phyloP scores from a whole-genome alignment of 352 stramenopile genomes.

The Phytophthora pseudosyringae region DNA sequence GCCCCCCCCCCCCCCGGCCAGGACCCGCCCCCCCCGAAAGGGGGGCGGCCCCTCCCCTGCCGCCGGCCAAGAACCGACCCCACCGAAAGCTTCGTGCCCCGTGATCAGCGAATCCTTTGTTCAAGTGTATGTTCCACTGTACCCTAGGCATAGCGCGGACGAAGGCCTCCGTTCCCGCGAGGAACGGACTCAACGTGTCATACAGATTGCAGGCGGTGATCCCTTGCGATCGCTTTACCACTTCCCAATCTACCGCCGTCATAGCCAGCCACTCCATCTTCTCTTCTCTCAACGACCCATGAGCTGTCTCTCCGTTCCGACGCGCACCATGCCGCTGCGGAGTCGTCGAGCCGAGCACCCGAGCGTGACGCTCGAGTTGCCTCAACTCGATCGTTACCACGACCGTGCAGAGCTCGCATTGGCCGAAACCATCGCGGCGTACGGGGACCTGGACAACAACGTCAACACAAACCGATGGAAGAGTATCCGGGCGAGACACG shows the following conservation, averaged over 20 bases:
- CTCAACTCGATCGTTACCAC: constrained; percentile 37
- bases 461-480: constrained; percentile 41
- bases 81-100: not conserved
- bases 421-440: constrained; percentile 34
- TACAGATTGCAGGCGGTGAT: not conserved
- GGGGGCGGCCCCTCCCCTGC: no score
- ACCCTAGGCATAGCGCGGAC: not conserved
- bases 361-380: not conserved
- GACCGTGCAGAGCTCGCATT: constrained; percentile 30
- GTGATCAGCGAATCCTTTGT: not conserved
- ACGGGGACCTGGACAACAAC: constrained; percentile 27
- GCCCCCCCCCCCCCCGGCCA: not conserved
- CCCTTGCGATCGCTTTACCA: not conserved
- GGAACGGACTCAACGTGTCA: not conserved
- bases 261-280: not conserved
- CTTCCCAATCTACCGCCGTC: not conserved
- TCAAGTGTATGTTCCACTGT: not conserved
- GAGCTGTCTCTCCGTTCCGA: constrained; percentile 2
- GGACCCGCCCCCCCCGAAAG: not conserved
- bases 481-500: constrained; percentile 26
- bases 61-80: not conserved
- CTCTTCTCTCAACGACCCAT: not conserved
- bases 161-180: not conserved
- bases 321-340: constrained; percentile 7
- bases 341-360: constrained; percentile 6